Percentiles rank a stretch among this genome's conserved stretches.
These are phyloP conservation scores for Annulohypoxylon truncatum DNA, from an alignment of 2,329 filamentous ascomycete genomes.

Conservation along the genomic window DNA sequence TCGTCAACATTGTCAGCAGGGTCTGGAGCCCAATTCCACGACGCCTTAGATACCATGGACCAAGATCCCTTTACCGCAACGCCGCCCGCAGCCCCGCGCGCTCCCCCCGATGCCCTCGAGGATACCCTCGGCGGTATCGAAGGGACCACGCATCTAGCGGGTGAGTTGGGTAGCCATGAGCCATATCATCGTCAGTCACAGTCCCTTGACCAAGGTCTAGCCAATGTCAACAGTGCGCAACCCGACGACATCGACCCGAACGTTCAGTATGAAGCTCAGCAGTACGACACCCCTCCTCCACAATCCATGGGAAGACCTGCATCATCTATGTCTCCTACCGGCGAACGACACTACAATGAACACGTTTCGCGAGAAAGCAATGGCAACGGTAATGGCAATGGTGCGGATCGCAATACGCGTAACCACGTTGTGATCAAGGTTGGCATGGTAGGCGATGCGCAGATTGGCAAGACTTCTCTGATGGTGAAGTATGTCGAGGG, in stretches of 20 bases:
- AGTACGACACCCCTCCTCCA: constrained; percentile 61
- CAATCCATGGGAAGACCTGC: constrained; percentile 65
- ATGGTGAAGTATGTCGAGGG: constrained; percentile 99
- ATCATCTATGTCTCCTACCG: constrained; percentile 63
- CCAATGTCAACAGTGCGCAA: constrained; percentile 48
- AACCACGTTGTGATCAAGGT: constrained; percentile 97
- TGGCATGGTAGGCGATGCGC: constrained; percentile 98
- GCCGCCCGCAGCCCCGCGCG: constrained; percentile 42
- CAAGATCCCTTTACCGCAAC: constrained; percentile 50
- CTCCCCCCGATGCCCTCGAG: constrained; percentile 55
- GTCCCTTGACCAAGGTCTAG: constrained; percentile 62
- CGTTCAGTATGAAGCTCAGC: constrained; percentile 54
- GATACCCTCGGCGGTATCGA: constrained; percentile 64
- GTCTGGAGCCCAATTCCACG: constrained; percentile 65
- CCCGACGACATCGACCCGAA: constrained; percentile 55
- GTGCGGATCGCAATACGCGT: constrained; percentile 61
- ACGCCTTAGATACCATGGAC: constrained; percentile 65
- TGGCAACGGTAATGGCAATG: constrained; percentile 24
- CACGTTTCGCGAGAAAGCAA: constrained; percentile 55
- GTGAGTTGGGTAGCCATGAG: constrained; percentile 43
- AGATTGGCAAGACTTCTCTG: constrained; percentile 98
- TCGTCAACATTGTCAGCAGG: constrained; percentile 61
- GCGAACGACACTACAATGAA: constrained; percentile 58
- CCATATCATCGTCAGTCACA: constrained; percentile 59
- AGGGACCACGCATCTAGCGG: constrained; percentile 56